phyloP scores from a whole-genome alignment of 2,329 filamentous ascomycete species.

The Pyrenophora teres region DNA sequence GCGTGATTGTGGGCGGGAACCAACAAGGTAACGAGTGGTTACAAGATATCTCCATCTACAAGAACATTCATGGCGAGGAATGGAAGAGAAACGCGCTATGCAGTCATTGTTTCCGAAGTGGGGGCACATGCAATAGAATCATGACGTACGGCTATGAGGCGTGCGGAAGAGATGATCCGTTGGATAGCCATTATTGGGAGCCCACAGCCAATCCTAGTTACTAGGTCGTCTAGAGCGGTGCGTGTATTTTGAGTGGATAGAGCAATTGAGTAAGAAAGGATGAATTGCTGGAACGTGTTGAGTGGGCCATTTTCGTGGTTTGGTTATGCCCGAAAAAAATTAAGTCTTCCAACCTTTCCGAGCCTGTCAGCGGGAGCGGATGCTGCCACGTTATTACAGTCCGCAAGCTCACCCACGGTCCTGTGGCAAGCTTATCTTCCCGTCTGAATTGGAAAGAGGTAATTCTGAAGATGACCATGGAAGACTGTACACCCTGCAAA shows the following conservation, averaged over 20 bases:
- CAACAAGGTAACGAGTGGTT: not conserved
- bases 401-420: too few species aligned
- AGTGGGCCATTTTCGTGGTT: too few species aligned
- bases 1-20: not conserved
- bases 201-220: not conserved
- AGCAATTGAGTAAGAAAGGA: too few species aligned
- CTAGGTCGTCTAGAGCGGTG: not conserved
- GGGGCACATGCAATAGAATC: slow-evolving; percentile 32
- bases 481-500: too few species aligned
- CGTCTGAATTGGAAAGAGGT: too few species aligned
- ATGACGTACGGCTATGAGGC: slow-evolving; percentile 32
- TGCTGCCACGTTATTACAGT: too few species aligned
- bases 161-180: slow-evolving; percentile 30
- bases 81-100: slow-evolving; percentile 30
- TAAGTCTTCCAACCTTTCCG: too few species aligned
- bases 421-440: too few species aligned
- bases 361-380: too few species aligned
- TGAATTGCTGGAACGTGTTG: too few species aligned
- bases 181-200: slow-evolving; percentile 42
- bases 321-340: not conserved
- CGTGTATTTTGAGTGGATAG: too few species aligned
- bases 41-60: slow-evolving; percentile 32
- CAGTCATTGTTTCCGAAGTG: slow-evolving; percentile 33
- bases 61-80: slow-evolving; percentile 30
- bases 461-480: too few species aligned